These are phyloP conservation scores for Chimonanthus praecox DNA, from an alignment of 164 flowering plant genomes.

Conservation along the genomic window DNA sequence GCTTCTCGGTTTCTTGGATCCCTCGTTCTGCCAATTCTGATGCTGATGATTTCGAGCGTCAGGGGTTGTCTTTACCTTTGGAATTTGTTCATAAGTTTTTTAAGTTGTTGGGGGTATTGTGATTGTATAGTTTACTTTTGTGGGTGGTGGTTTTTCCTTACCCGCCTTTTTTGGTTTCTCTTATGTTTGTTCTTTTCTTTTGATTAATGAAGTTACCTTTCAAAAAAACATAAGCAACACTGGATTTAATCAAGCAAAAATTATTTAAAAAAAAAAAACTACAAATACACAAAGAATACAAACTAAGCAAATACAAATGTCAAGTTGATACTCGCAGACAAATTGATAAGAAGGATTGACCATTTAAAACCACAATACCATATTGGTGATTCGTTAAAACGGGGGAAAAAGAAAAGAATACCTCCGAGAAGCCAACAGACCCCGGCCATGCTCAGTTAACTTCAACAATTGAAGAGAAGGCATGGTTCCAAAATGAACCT, in stretches of 20 bases:
- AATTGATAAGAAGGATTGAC: background rate
- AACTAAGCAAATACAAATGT: background rate
- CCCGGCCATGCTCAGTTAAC: constrained; percentile 81
- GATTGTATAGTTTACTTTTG: background rate
- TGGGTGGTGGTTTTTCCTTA: background rate
- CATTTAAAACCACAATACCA: background rate
- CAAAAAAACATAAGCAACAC: background rate
- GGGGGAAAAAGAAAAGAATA: constrained; percentile 14
- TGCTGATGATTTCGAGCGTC: no score
- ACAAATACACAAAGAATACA: background rate
- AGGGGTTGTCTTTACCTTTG: background rate
- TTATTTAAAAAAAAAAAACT: no score
- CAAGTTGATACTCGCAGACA: background rate
- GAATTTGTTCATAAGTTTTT: background rate
- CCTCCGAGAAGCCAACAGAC: constrained; percentile 76
- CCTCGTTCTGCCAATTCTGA: no score
- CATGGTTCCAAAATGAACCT: constrained; percentile 35
- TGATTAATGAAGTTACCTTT: background rate
- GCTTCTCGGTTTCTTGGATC: no score
- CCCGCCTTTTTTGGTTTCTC: background rate
- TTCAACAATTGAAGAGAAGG: constrained; percentile 85
- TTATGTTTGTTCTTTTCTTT: background rate
- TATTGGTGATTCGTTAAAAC: background rate
- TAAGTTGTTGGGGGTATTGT: background rate
- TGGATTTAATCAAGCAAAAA: background rate